Evolutionary conservation across 2,329 filamentous ascomycete genomes (phyloP), one percentile per base, ranked within the genome.

Genomic region (Boeremia lycopersici): DNA sequence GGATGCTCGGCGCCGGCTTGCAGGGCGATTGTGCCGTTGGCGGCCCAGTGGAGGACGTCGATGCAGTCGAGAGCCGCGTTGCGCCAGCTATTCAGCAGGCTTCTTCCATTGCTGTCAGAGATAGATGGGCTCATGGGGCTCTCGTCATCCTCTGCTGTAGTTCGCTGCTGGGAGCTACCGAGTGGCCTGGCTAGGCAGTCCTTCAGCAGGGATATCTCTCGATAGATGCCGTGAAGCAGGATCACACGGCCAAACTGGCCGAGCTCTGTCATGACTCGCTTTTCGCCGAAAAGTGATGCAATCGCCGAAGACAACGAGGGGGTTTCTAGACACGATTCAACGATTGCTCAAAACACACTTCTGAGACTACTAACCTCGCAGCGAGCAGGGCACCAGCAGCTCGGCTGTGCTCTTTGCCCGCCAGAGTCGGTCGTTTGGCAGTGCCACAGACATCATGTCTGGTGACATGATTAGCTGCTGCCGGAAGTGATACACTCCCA

Each of bases 31-130:
- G 76, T 77, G 25, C 76, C 79, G 57, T 84, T 84, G 1, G 83
- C 83, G 12, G 78, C 76, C 83, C 84, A 86, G 61, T 86, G 82
- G 1, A 86, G 74, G 0, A 85, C 78, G 51, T 86, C 84, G 4
- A 86, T 62, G 33, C 74, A 78, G 48, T 81, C 79, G 30, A 78
- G 76, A 9, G 74, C 70, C 1, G 76, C 73, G 35, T 80, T 80
- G 12, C 77, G 71, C 78, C 79, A 81, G 25, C 78, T 80, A 0
- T 77, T 77, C 59, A 58, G 47, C 33, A 58, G 30, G 25, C 17
- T 17, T 23, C 38, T 45, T 12, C 44, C 44, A 3, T n/a, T 12
- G 28, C 17, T 10, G 19, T 35, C 12, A 17, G 17, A 30, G 78
- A 81, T 1, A 76, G 76, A 73, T 25, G 79, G 77, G 2, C 74